Conservation (phyloP, 208 protist species). For the Dictyostelium gargantuum region DNA sequence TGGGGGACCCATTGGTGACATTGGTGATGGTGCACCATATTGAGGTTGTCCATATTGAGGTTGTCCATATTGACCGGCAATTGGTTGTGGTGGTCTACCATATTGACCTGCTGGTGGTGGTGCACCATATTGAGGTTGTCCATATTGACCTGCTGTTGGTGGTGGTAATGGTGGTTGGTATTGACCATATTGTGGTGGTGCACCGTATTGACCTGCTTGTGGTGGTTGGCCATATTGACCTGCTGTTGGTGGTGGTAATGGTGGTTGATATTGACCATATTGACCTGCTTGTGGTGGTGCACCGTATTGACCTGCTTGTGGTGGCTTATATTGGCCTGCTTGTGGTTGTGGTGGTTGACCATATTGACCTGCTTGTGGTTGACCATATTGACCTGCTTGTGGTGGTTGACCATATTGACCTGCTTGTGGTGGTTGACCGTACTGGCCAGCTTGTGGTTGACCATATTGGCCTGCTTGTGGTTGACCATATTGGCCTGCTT, state of each 20-base stretch:
- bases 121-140: background rate
- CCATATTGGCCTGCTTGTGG: conserved; percentile 20
- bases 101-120: background rate
- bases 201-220: too few species aligned
- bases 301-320: background rate
- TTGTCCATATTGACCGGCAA: background rate
- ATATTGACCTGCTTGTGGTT: background rate
- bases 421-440: background rate
- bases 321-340: conserved; percentile 5
- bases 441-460: background rate
- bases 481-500: conserved; percentile 12
- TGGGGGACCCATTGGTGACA: background rate
- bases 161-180: background rate
- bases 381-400: background rate
- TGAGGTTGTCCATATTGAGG: background rate
- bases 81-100: background rate
- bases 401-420: background rate
- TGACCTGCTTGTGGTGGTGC: background rate
- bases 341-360: background rate
- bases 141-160: background rate
- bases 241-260: background rate
- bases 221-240: background rate
- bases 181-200: background rate
- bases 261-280: background rate
- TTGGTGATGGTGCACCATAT: background rate